Base-by-base conservation (phyloP, 2,329 filamentous ascomycete genomes). In the Zarea fungicola region DNA sequence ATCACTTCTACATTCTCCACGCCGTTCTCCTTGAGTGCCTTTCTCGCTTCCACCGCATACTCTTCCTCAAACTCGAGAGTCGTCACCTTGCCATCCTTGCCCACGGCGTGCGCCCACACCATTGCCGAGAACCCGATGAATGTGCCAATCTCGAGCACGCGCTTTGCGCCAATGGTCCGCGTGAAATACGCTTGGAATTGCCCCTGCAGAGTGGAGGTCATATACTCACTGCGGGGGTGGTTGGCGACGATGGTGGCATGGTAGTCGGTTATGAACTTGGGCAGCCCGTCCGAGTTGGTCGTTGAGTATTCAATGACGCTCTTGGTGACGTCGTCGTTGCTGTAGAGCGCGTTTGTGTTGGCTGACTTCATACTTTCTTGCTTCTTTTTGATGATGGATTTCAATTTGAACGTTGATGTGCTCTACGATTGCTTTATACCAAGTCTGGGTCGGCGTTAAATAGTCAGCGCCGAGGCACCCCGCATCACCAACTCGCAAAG, bases 1-100 rank as follows among this genome's bases (percentile, higher is more conserved):
- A 73, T 53, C 11, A 78, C 61, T n/a, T 76, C 65, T 29, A 71
- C 62, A 54, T 78, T 78, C 28, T 61, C 58, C 29, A 75, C 56
- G 14, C 63, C 65, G 34, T 69, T 60, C 26, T 67, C 64, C 18
- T 57, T 59, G 36, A 74, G 71, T 1, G 63, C 67, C 31, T 67
- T 60, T 35, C 62, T 54, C 16, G 76, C 69, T 3, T 66, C 54
- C 18, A 62, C 55, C 26, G 73, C 74, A 45, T 72, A 76, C 55
- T 73, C 66, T 22, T 62, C 53, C 21, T 62, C 62, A 49, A 68
- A 73, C 60, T 78, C 75, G 9, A 79, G 66, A 11, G 68, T 65
- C 2, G 68, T 67, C 40, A 71, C 68, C 8, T 55, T 55, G 58
- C 74, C 57, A 40, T 67, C 58, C 1, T 58, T 58, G 1, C 70